phyloP scores from a whole-genome alignment of 225 moss, liverwort and hornwort species.

The Straminergon stramineum region DNA sequence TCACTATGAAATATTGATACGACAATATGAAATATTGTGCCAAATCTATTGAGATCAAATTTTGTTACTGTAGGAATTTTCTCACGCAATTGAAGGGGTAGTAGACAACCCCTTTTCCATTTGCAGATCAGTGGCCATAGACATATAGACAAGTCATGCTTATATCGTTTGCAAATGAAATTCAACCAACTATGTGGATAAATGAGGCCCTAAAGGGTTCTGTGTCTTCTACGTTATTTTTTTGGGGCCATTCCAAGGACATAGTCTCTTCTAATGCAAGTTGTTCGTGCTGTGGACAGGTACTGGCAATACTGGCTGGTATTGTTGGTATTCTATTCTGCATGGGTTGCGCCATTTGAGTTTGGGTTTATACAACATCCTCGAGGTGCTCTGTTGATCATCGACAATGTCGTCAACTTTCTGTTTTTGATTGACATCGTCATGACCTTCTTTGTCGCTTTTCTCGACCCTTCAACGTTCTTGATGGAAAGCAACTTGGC shows the following conservation, averaged over 20 bases:
- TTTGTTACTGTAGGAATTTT: not conserved
- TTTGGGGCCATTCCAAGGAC: not conserved
- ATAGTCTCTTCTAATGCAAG: not conserved
- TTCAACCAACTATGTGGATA: not conserved
- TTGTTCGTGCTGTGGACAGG: constrained; percentile 1
- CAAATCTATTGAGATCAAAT: not conserved
- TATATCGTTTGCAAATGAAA: not conserved
- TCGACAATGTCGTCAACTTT: constrained; percentile 67
- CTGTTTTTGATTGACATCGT: constrained; percentile 74
- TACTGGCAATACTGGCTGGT: constrained; percentile 45
- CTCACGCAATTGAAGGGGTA: not conserved
- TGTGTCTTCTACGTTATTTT: not conserved
- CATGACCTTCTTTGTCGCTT: constrained; percentile 85
- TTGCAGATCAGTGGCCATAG: not conserved
- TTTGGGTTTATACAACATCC: constrained; percentile 65
- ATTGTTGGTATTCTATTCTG: constrained; percentile 68
- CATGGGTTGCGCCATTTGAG: constrained; percentile 83
- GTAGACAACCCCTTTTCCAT: not conserved
- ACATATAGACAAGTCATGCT: not conserved
- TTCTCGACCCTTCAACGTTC: constrained; percentile 60
- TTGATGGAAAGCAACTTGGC: constrained; percentile 49
- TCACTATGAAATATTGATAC: too few species aligned
- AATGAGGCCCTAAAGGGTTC: not conserved
- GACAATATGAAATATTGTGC: not conserved
- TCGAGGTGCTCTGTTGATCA: constrained; percentile 15